Conservation (phyloP, 2,329 filamentous ascomycete species). For the Plenodomus lindquistii region DNA sequence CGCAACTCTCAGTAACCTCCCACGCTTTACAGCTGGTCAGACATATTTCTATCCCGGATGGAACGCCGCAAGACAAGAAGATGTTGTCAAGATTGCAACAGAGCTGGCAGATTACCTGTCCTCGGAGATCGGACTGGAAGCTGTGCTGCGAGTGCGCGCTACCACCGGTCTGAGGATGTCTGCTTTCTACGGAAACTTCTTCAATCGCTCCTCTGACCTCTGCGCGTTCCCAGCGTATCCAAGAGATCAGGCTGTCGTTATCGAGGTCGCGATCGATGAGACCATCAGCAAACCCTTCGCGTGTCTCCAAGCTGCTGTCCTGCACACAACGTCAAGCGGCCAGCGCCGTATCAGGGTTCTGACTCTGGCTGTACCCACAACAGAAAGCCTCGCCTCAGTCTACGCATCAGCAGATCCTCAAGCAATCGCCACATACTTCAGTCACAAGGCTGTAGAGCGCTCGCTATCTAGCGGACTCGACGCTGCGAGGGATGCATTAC, state of each 20-base stretch:
- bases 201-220: constrained; percentile 95
- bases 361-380: constrained; percentile 91
- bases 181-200: constrained; percentile 99
- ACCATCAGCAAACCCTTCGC: constrained; percentile 88
- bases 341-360: constrained; percentile 93
- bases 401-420: constrained; percentile 95
- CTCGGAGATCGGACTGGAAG: constrained; percentile 92
- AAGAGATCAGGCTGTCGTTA: constrained; percentile 94
- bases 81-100: constrained; percentile 95
- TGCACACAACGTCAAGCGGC: constrained; percentile 97
- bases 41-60: constrained; percentile 99
- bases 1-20: constrained; percentile 91
- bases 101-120: constrained; percentile 98
- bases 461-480: constrained; percentile 85
- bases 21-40: constrained; percentile 93
- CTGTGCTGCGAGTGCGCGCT: constrained; percentile 90
- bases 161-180: constrained; percentile 95
- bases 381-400: constrained; percentile 83
- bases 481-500: constrained; percentile 84
- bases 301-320: constrained; percentile 80
- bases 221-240: constrained; percentile 98
- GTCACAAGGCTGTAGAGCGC: constrained; percentile 95
- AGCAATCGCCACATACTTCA: constrained; percentile 91
- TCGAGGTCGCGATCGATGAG: constrained; percentile 98
- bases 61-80: constrained; percentile 91